These are phyloP conservation scores for Tolypocladium cylindrosporum DNA, from an alignment of 2,329 filamentous ascomycete species.

Conservation along the genomic window DNA sequence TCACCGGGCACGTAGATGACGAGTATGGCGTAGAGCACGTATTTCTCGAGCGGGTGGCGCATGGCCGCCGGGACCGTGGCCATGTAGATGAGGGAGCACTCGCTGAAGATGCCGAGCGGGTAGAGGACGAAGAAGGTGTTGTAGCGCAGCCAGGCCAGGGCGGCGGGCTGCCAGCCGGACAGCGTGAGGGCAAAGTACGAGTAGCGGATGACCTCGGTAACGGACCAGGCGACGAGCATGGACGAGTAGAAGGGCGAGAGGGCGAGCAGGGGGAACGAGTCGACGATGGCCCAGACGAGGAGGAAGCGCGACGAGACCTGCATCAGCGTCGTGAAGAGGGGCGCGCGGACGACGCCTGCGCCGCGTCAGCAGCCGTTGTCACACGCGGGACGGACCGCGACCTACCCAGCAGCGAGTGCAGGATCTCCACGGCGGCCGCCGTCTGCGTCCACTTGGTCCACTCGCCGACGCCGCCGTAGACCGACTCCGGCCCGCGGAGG, in stretches of 20 bases:
- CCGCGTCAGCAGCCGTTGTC: neutral
- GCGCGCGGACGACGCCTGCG: conserved; percentile 73
- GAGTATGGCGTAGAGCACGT: conserved; percentile 54
- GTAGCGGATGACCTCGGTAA: conserved; percentile 91
- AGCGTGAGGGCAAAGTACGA: conserved; percentile 77
- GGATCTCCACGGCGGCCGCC: conserved; percentile 69
- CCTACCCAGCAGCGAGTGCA: conserved; percentile 70
- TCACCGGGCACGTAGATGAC: conserved; percentile 71
- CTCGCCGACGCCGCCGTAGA: conserved; percentile 52
- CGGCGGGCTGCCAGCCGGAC: conserved; percentile 47
- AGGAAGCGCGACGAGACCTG: conserved; percentile 83
- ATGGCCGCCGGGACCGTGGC: conserved; percentile 50
- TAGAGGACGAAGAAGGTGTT: conserved; percentile 93
- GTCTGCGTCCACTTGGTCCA: conserved; percentile 78
- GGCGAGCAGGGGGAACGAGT: conserved; percentile 60
- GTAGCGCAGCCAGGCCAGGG: conserved; percentile 74
- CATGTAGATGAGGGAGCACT: conserved; percentile 70
- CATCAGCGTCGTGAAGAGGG: conserved; percentile 75
- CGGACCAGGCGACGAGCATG: conserved; percentile 80
- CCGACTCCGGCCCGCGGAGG: conserved; percentile 42
- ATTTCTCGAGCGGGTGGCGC: conserved; percentile 40
- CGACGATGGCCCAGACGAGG: conserved; percentile 78
- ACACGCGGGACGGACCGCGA: neutral
- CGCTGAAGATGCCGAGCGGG: conserved; percentile 80
- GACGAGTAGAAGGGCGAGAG: conserved; percentile 54